These are phyloP conservation scores for Blastobotrys peoriensis DNA, from an alignment of 805 yeast species.

Conservation along the genomic window DNA sequence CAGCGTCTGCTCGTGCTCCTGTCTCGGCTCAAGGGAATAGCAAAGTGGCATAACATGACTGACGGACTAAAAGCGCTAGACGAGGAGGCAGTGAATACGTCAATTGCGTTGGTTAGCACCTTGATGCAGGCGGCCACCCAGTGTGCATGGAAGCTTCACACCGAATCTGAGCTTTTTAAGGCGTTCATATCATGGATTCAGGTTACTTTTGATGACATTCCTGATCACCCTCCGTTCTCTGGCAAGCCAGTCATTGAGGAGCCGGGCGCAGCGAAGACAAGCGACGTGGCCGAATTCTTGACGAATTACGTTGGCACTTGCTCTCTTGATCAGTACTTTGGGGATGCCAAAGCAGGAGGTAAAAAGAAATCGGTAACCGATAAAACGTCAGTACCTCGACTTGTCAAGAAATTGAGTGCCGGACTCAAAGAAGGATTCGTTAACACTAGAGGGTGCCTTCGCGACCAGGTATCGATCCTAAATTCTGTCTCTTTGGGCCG, in stretches of 20 bases:
- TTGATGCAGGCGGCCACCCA: constrained; percentile 9
- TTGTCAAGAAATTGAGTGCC: neutral
- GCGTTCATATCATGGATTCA: constrained; percentile 20
- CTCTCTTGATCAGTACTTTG: neutral
- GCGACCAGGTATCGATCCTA: neutral
- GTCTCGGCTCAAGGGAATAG: constrained; percentile 38
- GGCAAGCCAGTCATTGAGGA: constrained; percentile 10
- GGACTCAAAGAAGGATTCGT: neutral
- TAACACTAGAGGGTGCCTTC: constrained; percentile 1
- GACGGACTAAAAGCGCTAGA: constrained; percentile 19
- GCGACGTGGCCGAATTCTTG: constrained; percentile 15
- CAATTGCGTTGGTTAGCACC: constrained; percentile 5
- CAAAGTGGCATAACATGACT: constrained; percentile 34
- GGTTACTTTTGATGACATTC: constrained; percentile 13
- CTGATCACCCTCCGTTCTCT: constrained; percentile 9
- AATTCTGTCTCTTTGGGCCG: neutral
- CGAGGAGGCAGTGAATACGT: constrained; percentile 3
- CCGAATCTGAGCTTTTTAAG: constrained; percentile 16
- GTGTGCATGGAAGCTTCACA: constrained; percentile 11
- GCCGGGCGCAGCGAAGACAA: constrained; percentile 13
- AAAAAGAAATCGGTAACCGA: neutral
- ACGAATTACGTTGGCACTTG: constrained; percentile 8
- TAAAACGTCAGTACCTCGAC: neutral
- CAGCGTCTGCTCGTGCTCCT: constrained; percentile 45
- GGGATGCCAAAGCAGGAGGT: neutral